A percentile compares a stretch with the other conserved stretches of the same genome.
Evolutionary conservation across 768 basidiomycete genomes (phyloP).

Genomic region (Pholiota conissans): DNA sequence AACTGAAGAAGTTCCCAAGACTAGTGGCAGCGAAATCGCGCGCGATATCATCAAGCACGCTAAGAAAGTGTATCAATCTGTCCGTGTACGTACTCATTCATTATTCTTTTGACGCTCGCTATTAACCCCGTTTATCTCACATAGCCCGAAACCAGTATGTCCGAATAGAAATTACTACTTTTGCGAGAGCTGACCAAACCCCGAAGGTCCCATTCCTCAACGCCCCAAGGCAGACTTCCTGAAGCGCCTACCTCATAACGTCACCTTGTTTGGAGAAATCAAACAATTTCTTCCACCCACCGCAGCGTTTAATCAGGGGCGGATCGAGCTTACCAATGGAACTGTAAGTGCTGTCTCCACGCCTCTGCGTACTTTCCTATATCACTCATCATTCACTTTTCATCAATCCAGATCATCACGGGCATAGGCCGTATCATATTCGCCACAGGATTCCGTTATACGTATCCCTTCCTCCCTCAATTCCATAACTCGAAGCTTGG

Average conservation of each 20-base stretch:
- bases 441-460: constrained; percentile 44
- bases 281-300: constrained; percentile 30
- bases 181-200: neutral
- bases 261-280: constrained; percentile 41
- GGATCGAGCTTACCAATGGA: constrained; percentile 37
- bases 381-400: neutral
- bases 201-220: constrained; percentile 10
- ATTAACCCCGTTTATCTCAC: neutral
- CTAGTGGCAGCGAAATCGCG: constrained; percentile 36
- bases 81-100: constrained; percentile 19
- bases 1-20: constrained; percentile 17
- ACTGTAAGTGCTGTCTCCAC: constrained; percentile 22
- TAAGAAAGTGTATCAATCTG: constrained; percentile 31
- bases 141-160: constrained; percentile 8
- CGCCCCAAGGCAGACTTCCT: constrained; percentile 18
- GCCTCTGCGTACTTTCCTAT: neutral
- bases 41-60: constrained; percentile 32
- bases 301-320: constrained; percentile 20
- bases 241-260: constrained; percentile 28
- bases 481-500: constrained; percentile 32
- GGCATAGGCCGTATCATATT: constrained; percentile 38
- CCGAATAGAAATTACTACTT: neutral
- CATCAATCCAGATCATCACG: constrained; percentile 23
- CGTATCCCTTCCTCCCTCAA: constrained; percentile 43
- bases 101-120: neutral